These are phyloP conservation scores for Neurospora sp. DNA, from an alignment of 495 filamentous ascomycete species.

Conservation along the genomic window DNA sequence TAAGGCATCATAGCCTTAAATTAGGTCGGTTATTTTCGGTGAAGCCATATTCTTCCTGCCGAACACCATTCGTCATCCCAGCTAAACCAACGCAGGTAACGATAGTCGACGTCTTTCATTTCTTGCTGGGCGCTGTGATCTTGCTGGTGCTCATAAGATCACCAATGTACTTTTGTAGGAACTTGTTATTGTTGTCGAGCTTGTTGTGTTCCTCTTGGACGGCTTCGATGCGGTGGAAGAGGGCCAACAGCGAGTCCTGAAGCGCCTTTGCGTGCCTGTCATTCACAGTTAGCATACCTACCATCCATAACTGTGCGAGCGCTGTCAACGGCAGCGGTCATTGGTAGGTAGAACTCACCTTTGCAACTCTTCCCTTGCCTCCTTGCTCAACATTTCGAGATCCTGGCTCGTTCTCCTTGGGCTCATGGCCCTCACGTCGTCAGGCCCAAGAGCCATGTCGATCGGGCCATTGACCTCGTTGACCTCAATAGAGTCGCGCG, in stretches of 20 bases:
- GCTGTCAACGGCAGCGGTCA: conserved; percentile 7
- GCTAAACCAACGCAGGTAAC: neutral
- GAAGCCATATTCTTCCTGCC: neutral
- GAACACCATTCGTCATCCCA: neutral
- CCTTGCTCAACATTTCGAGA: conserved; percentile 70
- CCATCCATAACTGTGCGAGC: neutral
- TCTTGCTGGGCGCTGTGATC: conserved; percentile 55
- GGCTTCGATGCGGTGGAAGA: conserved; percentile 88
- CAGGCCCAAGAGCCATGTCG: conserved; percentile 56
- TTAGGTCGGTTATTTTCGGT: neutral
- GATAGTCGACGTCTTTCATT: conserved; percentile 20
- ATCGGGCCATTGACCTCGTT: conserved; percentile 36
- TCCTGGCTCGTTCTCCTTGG: conserved; percentile 84
- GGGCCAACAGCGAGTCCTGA: conserved; percentile 75
- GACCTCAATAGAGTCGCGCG: conserved; percentile 58
- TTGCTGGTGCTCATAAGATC: conserved; percentile 75
- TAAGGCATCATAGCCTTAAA: neutral
- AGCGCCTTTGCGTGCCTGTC: conserved; percentile 74
- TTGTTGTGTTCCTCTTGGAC: conserved; percentile 91
- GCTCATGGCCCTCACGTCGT: conserved; percentile 91
- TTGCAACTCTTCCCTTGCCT: conserved; percentile 50
- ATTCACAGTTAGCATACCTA: conserved; percentile 8
- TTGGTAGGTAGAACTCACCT: conserved; percentile 47
- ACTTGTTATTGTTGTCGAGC: conserved; percentile 87
- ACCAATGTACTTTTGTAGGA: conserved; percentile 84